These are phyloP conservation scores for Pseudogymnoascus sp. DNA, from an alignment of 2,329 filamentous ascomycete genomes.

Conservation along the genomic window DNA sequence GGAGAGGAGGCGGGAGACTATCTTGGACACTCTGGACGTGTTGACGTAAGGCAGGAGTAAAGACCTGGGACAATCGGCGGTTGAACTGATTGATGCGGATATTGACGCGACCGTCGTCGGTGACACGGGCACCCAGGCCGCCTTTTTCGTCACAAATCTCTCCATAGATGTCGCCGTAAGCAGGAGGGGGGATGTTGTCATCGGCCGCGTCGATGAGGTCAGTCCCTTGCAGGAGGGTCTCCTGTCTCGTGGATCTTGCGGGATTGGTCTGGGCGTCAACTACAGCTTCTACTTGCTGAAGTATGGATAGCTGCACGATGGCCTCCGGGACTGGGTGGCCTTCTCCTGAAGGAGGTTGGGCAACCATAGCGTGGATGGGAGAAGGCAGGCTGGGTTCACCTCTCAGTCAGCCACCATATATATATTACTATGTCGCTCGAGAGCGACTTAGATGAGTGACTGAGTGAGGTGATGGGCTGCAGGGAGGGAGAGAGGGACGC, in stretches of 20 bases:
- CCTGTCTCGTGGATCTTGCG: too few relatives aligned
- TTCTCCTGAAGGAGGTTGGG: too few relatives aligned
- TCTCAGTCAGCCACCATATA: conserved; percentile 11
- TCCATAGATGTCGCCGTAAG: conserved; percentile 35
- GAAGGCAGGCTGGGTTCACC: too few relatives aligned
- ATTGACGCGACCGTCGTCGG: conserved; percentile 64
- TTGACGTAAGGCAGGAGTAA: conserved; percentile 57
- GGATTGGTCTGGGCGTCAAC: too few relatives aligned
- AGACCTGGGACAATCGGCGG: conserved; percentile 56
- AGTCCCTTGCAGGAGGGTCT: conserved; percentile 20
- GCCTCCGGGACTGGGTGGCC: too few relatives aligned
- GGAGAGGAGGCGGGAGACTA: conserved; percentile 35
- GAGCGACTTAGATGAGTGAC: conserved; percentile 14
- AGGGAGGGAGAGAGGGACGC: not conserved
- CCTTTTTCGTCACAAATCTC: conserved; percentile 32
- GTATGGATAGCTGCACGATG: too few relatives aligned
- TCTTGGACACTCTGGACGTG: conserved; percentile 11
- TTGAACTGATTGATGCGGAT: conserved; percentile 72
- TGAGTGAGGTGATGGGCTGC: conserved; percentile 15
- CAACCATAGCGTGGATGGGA: too few relatives aligned
- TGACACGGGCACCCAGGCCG: conserved; percentile 30
- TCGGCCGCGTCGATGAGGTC: conserved; percentile 21
- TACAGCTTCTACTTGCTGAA: too few relatives aligned
- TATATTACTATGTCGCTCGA: conserved; percentile 9
- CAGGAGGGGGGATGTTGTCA: conserved; percentile 29